Evolutionary conservation across 2,329 filamentous ascomycete species (phyloP).

Genomic region (Xylariales sp.): DNA sequence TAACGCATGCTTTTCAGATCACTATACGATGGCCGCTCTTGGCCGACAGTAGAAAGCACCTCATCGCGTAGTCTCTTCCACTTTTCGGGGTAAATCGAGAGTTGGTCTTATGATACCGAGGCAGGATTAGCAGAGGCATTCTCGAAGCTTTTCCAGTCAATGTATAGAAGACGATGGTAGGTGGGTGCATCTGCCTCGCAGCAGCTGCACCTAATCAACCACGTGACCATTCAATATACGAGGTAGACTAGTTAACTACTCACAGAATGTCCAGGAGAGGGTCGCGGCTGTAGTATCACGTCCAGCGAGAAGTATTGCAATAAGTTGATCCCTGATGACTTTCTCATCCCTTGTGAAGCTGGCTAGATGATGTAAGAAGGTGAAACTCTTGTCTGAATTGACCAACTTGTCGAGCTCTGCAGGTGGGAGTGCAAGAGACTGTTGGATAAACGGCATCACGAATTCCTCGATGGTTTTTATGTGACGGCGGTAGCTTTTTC

Average conservation of each 20-base stretch:
- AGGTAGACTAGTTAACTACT: no score
- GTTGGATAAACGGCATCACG: slow-evolving; percentile 64
- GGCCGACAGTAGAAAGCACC: slow-evolving; percentile 52
- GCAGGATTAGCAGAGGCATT: no score
- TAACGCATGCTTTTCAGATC: slow-evolving; percentile 70
- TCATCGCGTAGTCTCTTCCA: slow-evolving; percentile 57
- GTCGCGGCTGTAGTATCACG: slow-evolving; percentile 68
- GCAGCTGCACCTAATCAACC: no score
- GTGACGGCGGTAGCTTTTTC: slow-evolving; percentile 50
- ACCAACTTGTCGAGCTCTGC: slow-evolving; percentile 66
- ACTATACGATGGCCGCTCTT: slow-evolving; percentile 50
- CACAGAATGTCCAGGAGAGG: slow-evolving; percentile 60
- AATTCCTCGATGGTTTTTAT: slow-evolving; percentile 65
- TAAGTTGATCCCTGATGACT: slow-evolving; percentile 69
- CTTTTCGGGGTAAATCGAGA: slow-evolving; percentile 54
- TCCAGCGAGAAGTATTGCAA: slow-evolving; percentile 68
- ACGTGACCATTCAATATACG: no score
- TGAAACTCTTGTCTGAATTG: slow-evolving; percentile 63
- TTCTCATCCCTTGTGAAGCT: slow-evolving; percentile 58
- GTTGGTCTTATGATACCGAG: slow-evolving; percentile 51
- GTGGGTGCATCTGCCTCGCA: no score
- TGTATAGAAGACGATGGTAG: no score
- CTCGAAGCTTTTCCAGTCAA: no score
- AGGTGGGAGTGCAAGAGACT: slow-evolving; percentile 56
- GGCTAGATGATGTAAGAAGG: slow-evolving; percentile 74